A percentile compares a stretch with the other conserved stretches of the same genome.
phyloP scores from a whole-genome alignment of 371 early-diverging fungal species.

The Mucor plumbeus region DNA sequence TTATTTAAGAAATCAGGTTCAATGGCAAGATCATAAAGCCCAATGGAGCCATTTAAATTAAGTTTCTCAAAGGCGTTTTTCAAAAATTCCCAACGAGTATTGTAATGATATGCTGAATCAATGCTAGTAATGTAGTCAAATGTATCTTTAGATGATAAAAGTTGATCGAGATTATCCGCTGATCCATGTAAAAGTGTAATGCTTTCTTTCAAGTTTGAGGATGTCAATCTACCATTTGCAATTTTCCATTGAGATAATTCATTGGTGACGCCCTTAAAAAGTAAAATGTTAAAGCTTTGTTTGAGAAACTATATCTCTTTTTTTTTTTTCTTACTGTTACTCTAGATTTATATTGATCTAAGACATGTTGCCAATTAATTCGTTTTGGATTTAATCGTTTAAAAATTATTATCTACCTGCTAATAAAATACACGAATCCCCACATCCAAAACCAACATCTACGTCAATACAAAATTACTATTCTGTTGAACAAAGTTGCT shows the following conservation, averaged over 20 bases:
- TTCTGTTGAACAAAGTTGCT: not conserved
- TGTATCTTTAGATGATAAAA: not conserved
- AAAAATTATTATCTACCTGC: conserved; percentile 28
- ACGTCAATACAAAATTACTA: not conserved
- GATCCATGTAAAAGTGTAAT: conserved; percentile 36
- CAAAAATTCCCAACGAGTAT: conserved; percentile 57
- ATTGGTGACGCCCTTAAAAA: conserved; percentile 51
- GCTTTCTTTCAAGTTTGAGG: not conserved
- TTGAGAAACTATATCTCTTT: not conserved
- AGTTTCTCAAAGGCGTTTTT: conserved; percentile 35
- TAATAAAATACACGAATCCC: conserved; percentile 52
- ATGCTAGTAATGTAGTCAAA: conserved; percentile 57
- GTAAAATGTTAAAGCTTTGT: not conserved
- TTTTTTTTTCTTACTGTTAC: conserved; percentile 35
- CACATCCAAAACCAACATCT: conserved; percentile 62
- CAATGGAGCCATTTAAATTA: conserved; percentile 42
- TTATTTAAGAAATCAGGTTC: conserved; percentile 21
- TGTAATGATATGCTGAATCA: conserved; percentile 65
- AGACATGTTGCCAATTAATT: not conserved
- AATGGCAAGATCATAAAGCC: conserved; percentile 47
- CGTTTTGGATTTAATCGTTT: not conserved
- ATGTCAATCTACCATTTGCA: conserved; percentile 24
- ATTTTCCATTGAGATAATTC: conserved; percentile 44
- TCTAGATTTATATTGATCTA: conserved; percentile 30
- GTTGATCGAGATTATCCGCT: conserved; percentile 32